A percentile compares a stretch with the other conserved stretches of the same genome.
Evolutionary conservation across 345 rosid genomes (phyloP).

Genomic region (Rhizophora apiculata): DNA sequence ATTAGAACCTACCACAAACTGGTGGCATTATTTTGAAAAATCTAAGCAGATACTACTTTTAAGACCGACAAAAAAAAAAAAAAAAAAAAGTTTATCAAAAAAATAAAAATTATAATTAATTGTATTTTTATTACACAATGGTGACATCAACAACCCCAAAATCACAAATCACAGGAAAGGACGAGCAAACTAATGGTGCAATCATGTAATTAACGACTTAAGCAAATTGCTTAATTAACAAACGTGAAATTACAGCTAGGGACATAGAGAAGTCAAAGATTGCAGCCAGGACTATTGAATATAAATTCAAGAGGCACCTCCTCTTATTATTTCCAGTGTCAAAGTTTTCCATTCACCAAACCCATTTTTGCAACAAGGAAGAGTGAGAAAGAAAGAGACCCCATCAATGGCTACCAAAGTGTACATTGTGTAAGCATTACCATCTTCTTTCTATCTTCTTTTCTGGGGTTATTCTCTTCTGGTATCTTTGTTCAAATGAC

Average conservation of each 20-base stretch:
- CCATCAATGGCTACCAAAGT: constrained; percentile 55
- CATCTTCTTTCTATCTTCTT: constrained; percentile 1
- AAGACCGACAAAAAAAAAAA: no score
- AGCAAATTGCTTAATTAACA: neutral
- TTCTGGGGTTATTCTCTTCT: neutral
- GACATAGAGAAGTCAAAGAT: neutral
- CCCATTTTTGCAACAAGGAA: neutral
- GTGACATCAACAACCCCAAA: neutral
- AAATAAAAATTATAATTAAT: no score
- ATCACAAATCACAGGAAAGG: neutral
- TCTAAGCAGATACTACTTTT: no score
- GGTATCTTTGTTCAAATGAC: neutral
- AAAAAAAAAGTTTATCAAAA: no score
- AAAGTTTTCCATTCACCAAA: constrained; percentile 3
- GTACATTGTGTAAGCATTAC: constrained; percentile 50
- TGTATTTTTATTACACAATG: no score
- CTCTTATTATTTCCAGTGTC: neutral
- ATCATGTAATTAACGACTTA: constrained; percentile 12
- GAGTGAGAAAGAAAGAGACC: neutral
- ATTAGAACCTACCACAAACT: no score
- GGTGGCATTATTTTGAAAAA: no score
- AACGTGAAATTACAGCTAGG: no score
- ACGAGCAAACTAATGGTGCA: constrained; percentile 15
- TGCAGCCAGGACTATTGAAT: constrained; percentile 1
- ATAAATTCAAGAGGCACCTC: constrained; percentile 27